phyloP scores from a whole-genome alignment of 768 basidiomycete species.

The Leccinum sublutescens region DNA sequence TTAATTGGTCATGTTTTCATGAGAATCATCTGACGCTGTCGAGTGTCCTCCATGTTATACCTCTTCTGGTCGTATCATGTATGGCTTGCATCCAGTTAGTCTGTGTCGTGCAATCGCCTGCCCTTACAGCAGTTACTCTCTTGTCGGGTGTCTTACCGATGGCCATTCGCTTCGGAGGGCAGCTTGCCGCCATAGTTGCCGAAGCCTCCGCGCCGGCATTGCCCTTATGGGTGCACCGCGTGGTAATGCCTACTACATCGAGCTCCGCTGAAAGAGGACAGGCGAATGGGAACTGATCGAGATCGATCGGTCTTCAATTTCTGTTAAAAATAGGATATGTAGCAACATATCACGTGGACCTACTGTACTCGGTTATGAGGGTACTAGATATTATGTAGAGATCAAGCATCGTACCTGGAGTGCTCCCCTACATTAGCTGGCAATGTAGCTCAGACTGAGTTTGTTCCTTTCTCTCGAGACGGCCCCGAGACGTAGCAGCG shows the following conservation, averaged over 20 bases:
- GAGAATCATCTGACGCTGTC: conserved; percentile 9
- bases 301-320: neutral
- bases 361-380: too few relatives aligned
- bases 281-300: neutral
- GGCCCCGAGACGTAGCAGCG: neutral
- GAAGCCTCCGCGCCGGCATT: neutral
- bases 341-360: too few relatives aligned
- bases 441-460: neutral
- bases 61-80: conserved; percentile 13
- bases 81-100: conserved; percentile 12
- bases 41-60: conserved; percentile 18
- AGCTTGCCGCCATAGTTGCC: neutral
- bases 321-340: neutral
- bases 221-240: neutral
- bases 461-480: neutral
- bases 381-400: neutral
- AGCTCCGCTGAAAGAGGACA: neutral
- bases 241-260: neutral
- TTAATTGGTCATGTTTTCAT: neutral
- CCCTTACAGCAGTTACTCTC: conserved; percentile 5
- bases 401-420: neutral
- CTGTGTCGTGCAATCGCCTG: conserved; percentile 8
- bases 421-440: neutral
- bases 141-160: conserved; percentile 12
- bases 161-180: neutral